Percentiles rank a stretch among this genome's conserved stretches.
Conservation (phyloP, 331 rosid species). For the Telfairia occidentalis region DNA sequence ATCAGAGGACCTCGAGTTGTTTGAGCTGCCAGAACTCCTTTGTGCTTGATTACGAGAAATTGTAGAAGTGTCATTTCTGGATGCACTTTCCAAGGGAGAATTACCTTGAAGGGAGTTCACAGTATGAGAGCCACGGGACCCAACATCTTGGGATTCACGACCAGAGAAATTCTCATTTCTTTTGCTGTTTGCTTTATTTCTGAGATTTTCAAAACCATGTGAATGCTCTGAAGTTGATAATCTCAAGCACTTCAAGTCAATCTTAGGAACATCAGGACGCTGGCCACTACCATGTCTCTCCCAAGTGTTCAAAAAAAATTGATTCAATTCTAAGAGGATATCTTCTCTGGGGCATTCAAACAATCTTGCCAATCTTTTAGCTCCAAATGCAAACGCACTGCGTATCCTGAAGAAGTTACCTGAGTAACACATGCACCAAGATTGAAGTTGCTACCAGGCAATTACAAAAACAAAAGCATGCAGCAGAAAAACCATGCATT, state of each 20-base stretch:
- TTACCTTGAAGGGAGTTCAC: conserved; percentile 41
- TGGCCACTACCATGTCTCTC: conserved; percentile 94
- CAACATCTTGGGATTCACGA: conserved; percentile 31
- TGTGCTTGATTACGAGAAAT: conserved; percentile 36
- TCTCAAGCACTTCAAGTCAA: conserved; percentile 36
- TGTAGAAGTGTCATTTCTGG: conserved; percentile 32
- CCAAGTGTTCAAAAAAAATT: conserved; percentile 92
- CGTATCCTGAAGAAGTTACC: conserved; percentile 98
- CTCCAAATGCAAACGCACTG: conserved; percentile 98
- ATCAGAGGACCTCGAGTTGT: conserved; percentile 36
- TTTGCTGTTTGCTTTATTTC: conserved; percentile 26
- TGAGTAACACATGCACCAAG: conserved; percentile 26
- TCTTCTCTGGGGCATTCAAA: conserved; percentile 82
- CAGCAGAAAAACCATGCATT: conserved; percentile 9
- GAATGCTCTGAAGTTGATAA: conserved; percentile 37
- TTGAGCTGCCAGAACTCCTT: conserved; percentile 41
- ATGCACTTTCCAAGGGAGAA: conserved; percentile 31
- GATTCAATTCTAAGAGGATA: conserved; percentile 64
- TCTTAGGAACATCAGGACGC: conserved; percentile 86
- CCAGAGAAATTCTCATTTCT: conserved; percentile 35
- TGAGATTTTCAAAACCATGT: conserved; percentile 41
- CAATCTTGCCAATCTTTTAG: conserved; percentile 72
- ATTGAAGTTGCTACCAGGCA: conserved; percentile 10
- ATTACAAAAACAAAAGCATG: not conserved
- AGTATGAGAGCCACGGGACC: conserved; percentile 25